Percentiles rank a stretch among this genome's conserved stretches.
Evolutionary conservation across 2,329 filamentous ascomycete genomes (phyloP).

Genomic region (Neofusicoccum umdonicola): DNA sequence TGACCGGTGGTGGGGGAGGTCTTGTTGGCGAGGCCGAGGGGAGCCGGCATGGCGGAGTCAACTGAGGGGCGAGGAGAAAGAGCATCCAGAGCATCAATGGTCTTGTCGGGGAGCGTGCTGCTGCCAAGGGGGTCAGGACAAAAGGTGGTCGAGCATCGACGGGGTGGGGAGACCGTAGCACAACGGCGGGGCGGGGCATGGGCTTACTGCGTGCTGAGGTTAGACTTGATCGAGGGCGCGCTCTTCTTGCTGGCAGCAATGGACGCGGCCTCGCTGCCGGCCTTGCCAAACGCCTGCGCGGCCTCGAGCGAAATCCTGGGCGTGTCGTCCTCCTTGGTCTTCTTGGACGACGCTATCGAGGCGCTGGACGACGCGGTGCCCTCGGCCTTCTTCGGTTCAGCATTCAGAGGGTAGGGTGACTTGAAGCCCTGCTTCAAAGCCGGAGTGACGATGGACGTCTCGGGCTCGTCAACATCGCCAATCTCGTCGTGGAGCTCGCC

Average conservation of each 20-base stretch:
- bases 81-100: not conserved
- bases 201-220: conserved; percentile 28
- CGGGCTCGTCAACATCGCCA: conserved; percentile 46
- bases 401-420: conserved; percentile 20
- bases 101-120: conserved; percentile 9
- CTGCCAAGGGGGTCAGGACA: conserved; percentile 8
- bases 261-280: conserved; percentile 37
- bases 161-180: not conserved
- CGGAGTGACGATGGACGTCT: conserved; percentile 30
- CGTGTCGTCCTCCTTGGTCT: conserved; percentile 26
- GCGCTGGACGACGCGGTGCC: conserved; percentile 11
- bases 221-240: conserved; percentile 31
- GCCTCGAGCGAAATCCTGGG: conserved; percentile 28
- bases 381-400: conserved; percentile 16
- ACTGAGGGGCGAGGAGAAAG: conserved; percentile 8
- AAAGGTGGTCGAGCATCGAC: conserved; percentile 9
- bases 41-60: conserved; percentile 8
- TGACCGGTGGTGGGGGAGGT: conserved; percentile 21
- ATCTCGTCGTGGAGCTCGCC: conserved; percentile 89
- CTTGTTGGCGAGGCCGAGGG: not conserved
- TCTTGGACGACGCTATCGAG: conserved; percentile 18
- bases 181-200: conserved; percentile 12
- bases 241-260: conserved; percentile 36
- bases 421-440: conserved; percentile 25
- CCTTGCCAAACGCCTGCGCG: conserved; percentile 36